Conservation (phyloP, 2,329 filamentous ascomycete species). For the Aspergillus udagawae region DNA sequence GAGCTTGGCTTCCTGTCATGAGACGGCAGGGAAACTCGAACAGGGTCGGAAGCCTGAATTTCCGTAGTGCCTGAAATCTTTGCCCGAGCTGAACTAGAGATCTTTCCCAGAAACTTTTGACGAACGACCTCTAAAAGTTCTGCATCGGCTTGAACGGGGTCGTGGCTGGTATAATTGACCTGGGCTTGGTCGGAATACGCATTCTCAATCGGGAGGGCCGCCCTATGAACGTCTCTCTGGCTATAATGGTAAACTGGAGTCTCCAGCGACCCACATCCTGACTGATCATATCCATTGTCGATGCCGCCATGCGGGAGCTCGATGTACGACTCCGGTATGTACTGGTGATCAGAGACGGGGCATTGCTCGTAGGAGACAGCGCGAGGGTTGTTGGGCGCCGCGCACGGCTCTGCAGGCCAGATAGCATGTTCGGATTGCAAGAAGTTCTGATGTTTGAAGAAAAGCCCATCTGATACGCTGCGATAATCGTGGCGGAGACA, state of each 20-base stretch:
- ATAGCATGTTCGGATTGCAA: not conserved
- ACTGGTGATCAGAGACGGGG: not conserved
- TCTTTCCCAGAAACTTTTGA: not conserved
- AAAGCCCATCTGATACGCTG: conserved; percentile 5
- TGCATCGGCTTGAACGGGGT: not conserved
- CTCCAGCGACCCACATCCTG: conserved; percentile 7
- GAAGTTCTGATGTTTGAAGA: not conserved
- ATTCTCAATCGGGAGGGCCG: not conserved
- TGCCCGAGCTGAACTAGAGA: not conserved
- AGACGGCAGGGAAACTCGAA: not conserved
- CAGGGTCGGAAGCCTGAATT: not conserved
- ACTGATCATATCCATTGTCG: conserved; percentile 6
- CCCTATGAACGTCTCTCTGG: not conserved
- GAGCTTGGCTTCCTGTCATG: not conserved
- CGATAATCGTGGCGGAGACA: conserved; percentile 1
- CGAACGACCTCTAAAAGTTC: not conserved
- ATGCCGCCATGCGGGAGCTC: conserved; percentile 9
- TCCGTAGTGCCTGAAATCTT: not conserved
- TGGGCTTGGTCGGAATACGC: not conserved
- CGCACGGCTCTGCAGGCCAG: not conserved
- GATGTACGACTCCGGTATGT: conserved; percentile 1
- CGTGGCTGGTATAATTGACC: not conserved
- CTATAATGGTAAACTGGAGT: not conserved
- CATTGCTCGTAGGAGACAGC: not conserved
- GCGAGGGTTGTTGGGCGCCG: not conserved